Conservation (phyloP, 306 rosid species). For the Canavalia ensiformis region DNA sequence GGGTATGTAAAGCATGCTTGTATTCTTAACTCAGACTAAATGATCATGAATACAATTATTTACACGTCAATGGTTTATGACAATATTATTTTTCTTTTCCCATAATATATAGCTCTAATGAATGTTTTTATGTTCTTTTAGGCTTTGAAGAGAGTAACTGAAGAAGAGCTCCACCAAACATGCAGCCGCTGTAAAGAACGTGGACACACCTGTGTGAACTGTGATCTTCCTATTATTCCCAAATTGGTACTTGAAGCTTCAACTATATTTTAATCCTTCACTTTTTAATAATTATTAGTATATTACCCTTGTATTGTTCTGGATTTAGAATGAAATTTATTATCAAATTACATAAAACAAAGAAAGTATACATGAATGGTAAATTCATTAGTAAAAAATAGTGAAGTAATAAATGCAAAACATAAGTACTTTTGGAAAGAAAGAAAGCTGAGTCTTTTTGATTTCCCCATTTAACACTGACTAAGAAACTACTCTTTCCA, state of each 20-base stretch:
- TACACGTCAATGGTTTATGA: not conserved
- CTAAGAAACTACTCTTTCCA: not conserved
- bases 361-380: not conserved
- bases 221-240: not conserved
- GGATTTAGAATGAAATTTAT: not conserved
- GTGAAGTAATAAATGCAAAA: not conserved
- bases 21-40: not conserved
- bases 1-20: constrained; percentile 33
- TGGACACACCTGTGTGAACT: constrained; percentile 8
- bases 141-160: constrained; percentile 36
- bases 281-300: not conserved
- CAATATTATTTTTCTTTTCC: not conserved
- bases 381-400: not conserved
- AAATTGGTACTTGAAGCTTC: constrained; percentile 14
- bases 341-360: not conserved
- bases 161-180: constrained; percentile 14
- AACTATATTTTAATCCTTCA: not conserved
- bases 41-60: not conserved
- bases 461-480: not conserved
- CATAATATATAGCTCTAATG: not conserved
- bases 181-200: constrained; percentile 2
- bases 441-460: not conserved
- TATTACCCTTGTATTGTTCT: not conserved
- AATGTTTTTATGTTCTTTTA: not conserved
- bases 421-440: constrained; percentile 12